Percentiles rank a stretch among this genome's conserved stretches.
phyloP scores from a whole-genome alignment of 768 basidiomycete species.

The Erythrobasidium yunnanense region DNA sequence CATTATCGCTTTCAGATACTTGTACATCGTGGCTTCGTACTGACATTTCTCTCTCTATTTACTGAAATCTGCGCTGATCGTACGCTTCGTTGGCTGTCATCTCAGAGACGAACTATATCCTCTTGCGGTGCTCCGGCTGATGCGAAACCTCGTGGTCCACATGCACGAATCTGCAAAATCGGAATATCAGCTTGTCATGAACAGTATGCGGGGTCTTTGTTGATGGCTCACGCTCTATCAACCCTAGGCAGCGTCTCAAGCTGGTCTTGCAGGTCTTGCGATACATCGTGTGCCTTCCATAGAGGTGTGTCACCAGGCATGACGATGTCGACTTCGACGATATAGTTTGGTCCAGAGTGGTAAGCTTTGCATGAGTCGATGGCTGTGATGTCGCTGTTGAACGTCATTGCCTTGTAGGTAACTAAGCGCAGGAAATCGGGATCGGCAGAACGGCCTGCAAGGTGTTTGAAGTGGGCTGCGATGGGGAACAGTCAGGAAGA shows the following conservation, averaged over 20 bases:
- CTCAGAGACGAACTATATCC: not conserved
- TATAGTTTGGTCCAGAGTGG: constrained; percentile 55
- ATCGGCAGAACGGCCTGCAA: constrained; percentile 86
- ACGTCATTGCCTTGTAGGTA: constrained; percentile 80
- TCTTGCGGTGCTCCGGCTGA: constrained; percentile 29
- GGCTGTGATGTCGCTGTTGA: constrained; percentile 43
- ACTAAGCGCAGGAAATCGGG: constrained; percentile 58
- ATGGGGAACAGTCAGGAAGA: not conserved
- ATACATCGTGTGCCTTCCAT: constrained; percentile 49
- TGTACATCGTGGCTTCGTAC: too few species aligned
- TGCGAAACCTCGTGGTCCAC: constrained; percentile 39
- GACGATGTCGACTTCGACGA: constrained; percentile 91
- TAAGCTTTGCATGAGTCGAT: constrained; percentile 69
- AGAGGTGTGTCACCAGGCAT: constrained; percentile 79
- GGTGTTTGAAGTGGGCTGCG: constrained; percentile 56
- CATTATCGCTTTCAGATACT: too few species aligned
- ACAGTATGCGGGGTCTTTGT: constrained; percentile 26
- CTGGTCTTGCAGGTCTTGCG: constrained; percentile 42
- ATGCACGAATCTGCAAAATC: constrained; percentile 33
- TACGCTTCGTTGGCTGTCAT: not conserved
- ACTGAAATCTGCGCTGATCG: too few species aligned
- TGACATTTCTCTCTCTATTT: too few species aligned
- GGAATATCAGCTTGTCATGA: constrained; percentile 2
- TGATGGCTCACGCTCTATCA: constrained; percentile 27
- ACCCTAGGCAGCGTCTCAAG: constrained; percentile 39